Evolutionary conservation across 2,329 filamentous ascomycete species (phyloP).

Genomic region (Beauveria sp.): DNA sequence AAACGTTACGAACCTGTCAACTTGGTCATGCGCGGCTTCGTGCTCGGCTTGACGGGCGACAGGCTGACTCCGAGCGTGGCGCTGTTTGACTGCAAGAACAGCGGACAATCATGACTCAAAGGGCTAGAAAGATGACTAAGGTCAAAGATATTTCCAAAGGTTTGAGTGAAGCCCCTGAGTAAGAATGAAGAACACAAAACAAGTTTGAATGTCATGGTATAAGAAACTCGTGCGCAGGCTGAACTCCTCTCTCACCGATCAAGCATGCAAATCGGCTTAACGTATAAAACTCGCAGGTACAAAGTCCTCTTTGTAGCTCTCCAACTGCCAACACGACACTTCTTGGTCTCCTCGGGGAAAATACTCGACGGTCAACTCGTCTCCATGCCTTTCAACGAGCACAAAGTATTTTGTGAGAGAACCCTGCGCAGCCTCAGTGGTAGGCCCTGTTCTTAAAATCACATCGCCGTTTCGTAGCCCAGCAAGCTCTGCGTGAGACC

Average conservation of each 20-base stretch:
- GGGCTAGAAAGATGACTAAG: too few species aligned
- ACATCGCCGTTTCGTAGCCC: slow-evolving; percentile 8
- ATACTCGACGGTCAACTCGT: not conserved
- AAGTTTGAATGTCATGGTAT: too few species aligned
- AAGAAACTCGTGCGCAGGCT: not conserved
- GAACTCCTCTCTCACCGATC: not conserved
- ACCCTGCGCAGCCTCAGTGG: not conserved
- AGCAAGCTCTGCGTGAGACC: slow-evolving; percentile 1
- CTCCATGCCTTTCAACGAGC: not conserved
- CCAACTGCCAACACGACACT: slow-evolving; percentile 8
- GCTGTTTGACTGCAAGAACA: not conserved
- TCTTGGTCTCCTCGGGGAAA: not conserved
- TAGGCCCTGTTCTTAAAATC: not conserved
- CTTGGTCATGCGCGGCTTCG: not conserved
- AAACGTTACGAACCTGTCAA: not conserved
- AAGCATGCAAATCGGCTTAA: not conserved
- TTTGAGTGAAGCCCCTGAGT: too few species aligned
- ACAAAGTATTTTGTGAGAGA: slow-evolving; percentile 1
- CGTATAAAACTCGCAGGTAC: slow-evolving; percentile 8
- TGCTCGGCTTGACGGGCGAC: not conserved
- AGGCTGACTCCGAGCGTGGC: not conserved
- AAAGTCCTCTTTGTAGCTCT: slow-evolving; percentile 11
- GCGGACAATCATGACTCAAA: too few species aligned
- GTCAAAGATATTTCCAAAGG: too few species aligned
- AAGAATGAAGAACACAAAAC: too few species aligned